phyloP scores from a whole-genome alignment of 495 filamentous ascomycete genomes.

The Daldinia bambusicola region DNA sequence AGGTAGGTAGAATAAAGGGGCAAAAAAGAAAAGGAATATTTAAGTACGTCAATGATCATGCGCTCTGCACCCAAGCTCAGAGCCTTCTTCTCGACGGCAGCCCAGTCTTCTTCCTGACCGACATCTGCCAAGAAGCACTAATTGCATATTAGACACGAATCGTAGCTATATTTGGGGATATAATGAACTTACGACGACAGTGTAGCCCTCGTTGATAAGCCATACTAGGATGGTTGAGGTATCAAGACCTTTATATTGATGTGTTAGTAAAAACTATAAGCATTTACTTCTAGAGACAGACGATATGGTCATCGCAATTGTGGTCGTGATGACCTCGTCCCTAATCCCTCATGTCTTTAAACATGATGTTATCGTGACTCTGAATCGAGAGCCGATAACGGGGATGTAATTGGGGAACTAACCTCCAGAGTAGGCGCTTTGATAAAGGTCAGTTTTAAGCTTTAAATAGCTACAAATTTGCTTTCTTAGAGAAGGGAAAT shows the following conservation, averaged over 20 bases:
- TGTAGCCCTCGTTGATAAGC: conserved; percentile 33
- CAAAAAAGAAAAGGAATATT: not conserved
- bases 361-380: not conserved
- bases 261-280: too few relatives aligned
- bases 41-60: conserved; percentile 12
- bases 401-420: not conserved
- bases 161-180: too few relatives aligned
- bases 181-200: conserved; percentile 29
- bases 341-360: not conserved
- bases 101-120: conserved; percentile 41
- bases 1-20: not conserved
- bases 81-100: conserved; percentile 53
- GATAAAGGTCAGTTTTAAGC: conserved; percentile 21
- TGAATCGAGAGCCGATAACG: not conserved
- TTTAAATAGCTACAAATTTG: conserved; percentile 14
- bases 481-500: not conserved
- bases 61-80: conserved; percentile 71
- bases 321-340: not conserved
- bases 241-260: conserved; percentile 30
- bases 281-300: not conserved
- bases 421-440: conserved; percentile 59
- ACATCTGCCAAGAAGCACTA: conserved; percentile 43
- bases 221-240: conserved; percentile 37
- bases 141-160: not conserved
- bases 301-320: not conserved